Conservation (phyloP, 2,329 filamentous ascomycete species). For the Diaporthe sp. region DNA sequence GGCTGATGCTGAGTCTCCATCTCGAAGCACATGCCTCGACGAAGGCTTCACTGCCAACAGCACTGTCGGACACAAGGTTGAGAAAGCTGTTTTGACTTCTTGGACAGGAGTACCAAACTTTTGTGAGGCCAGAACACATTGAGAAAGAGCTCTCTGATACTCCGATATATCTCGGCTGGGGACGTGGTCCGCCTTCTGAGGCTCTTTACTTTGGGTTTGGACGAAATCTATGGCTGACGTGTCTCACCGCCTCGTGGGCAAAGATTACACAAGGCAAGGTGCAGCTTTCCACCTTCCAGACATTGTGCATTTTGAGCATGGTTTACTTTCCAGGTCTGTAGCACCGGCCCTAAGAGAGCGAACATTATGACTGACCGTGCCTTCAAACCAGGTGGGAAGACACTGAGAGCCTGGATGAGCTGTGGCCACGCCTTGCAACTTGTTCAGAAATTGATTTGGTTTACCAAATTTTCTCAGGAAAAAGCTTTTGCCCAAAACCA, state of each 20-base stretch:
- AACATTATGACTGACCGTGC: not conserved
- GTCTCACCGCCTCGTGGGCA: not conserved
- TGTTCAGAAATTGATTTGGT: not conserved
- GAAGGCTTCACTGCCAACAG: too few species aligned
- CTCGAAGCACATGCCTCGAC: too few species aligned
- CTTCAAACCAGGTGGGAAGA: not conserved
- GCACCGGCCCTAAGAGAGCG: not conserved
- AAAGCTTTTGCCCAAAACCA: not conserved
- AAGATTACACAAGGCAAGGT: not conserved
- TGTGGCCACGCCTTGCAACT: conserved; percentile 12
- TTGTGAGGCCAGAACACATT: too few species aligned
- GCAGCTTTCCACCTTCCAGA: conserved; percentile 6
- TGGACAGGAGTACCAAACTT: too few species aligned
- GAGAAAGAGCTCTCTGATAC: too few species aligned
- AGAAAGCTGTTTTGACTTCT: too few species aligned
- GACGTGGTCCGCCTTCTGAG: too few species aligned
- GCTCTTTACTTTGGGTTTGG: too few species aligned
- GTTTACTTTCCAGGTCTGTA: conserved; percentile 5
- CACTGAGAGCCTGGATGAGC: not conserved
- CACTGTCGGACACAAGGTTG: too few species aligned
- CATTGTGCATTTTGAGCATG: conserved; percentile 13
- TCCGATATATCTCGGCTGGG: too few species aligned
- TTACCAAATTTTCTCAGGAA: not conserved
- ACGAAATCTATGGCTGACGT: not conserved
- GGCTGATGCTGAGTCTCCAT: not conserved